These are phyloP conservation scores for Zostera marina DNA, from an alignment of 116 monocot species.

Conservation along the genomic window DNA sequence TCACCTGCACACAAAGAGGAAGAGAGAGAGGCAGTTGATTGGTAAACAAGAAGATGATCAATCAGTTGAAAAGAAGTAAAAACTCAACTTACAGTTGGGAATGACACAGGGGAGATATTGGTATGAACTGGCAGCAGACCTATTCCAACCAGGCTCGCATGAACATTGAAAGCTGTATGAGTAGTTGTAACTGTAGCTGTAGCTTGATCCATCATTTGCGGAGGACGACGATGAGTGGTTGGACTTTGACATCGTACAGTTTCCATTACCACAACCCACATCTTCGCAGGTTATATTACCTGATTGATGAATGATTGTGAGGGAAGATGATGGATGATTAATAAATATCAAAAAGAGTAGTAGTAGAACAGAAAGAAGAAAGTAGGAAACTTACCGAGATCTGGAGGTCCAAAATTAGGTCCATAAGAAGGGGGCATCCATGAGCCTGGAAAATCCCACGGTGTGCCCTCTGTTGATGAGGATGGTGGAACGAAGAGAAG, in stretches of 20 bases:
- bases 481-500: too few species aligned
- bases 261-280: slow-evolving; percentile 12
- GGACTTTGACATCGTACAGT: background rate
- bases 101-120: slow-evolving; percentile 18
- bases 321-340: too few species aligned
- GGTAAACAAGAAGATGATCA: background rate
- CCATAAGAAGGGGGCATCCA: too few species aligned
- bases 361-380: background rate
- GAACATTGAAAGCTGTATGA: slow-evolving; percentile 2
- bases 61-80: background rate
- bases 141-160: slow-evolving; percentile 19
- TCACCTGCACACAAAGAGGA: background rate
- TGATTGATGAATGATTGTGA: too few species aligned
- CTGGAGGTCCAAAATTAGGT: background rate
- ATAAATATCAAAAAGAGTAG: background rate
- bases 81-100: slow-evolving; percentile 15
- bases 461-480: too few species aligned
- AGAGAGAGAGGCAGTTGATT: background rate
- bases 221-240: background rate
- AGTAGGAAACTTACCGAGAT: background rate
- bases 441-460: too few species aligned
- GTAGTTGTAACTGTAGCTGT: slow-evolving; percentile 12
- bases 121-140: background rate
- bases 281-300: background rate
- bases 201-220: background rate